Evolutionary conservation across 345 rosid genomes (phyloP).

Genomic region (Eutrema yunnanense): DNA sequence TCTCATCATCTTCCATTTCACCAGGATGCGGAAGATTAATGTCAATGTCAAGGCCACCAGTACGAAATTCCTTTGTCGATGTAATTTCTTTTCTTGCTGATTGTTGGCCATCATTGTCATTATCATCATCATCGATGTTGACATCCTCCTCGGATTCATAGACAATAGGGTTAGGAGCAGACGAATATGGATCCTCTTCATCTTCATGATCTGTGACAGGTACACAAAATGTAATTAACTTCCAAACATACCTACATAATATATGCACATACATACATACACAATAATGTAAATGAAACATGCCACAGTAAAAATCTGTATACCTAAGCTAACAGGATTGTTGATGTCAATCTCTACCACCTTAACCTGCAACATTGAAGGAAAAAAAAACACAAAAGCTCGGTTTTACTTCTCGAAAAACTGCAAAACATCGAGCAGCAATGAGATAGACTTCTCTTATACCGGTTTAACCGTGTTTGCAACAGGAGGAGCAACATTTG

Average conservation of each 20-base stretch:
- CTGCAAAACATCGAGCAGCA: not conserved
- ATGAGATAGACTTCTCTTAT: not conserved
- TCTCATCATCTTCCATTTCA: slow-evolving; percentile 62
- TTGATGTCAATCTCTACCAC: slow-evolving; percentile 35
- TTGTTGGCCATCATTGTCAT: slow-evolving; percentile 21
- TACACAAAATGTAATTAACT: not conserved
- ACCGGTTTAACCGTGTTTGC: slow-evolving; percentile 23
- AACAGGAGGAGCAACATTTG: slow-evolving; percentile 28
- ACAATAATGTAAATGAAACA: not conserved
- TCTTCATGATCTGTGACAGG: slow-evolving; percentile 31
- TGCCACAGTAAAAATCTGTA: not conserved
- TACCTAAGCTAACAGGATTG: slow-evolving; percentile 38
- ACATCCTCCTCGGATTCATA: slow-evolving; percentile 44
- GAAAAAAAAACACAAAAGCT: not conserved
- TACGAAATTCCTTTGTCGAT: slow-evolving; percentile 26
- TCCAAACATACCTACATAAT: not conserved
- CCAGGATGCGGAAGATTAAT: slow-evolving; percentile 48
- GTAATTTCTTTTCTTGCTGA: slow-evolving; percentile 17
- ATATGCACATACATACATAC: not conserved
- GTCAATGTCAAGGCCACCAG: slow-evolving; percentile 49
- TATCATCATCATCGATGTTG: slow-evolving; percentile 36
- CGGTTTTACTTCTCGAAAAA: not conserved
- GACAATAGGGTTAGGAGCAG: slow-evolving; percentile 18
- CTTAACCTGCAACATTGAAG: slow-evolving; percentile 32
- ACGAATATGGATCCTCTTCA: slow-evolving; percentile 17